Percentiles rank a stretch among this genome's conserved stretches.
Evolutionary conservation across 192 early-diverging fungal genomes (phyloP).

Genomic region (Backusella australiensis): DNA sequence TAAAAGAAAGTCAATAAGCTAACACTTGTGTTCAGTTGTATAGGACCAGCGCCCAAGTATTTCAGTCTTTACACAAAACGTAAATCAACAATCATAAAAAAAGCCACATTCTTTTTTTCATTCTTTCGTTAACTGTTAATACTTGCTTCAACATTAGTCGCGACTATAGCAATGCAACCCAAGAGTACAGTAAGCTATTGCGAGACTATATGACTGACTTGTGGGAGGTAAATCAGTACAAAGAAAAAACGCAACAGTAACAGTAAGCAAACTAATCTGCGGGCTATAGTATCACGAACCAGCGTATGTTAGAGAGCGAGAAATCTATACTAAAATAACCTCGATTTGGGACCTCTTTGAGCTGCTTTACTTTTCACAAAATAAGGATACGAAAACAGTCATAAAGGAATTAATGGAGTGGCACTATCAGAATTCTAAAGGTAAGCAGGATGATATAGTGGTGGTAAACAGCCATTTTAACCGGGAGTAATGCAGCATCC

Average conservation of each 20-base stretch:
- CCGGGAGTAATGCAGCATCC: not conserved
- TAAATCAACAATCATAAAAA: not conserved
- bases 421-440: not conserved
- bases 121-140: not conserved
- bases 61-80: not conserved
- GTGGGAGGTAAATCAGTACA: not conserved
- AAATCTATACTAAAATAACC: not conserved
- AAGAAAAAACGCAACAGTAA: not conserved
- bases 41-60: not conserved
- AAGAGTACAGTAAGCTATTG: not conserved
- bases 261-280: not conserved
- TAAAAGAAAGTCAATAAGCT: not conserved
- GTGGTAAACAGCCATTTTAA: not conserved
- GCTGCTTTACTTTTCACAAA: not conserved
- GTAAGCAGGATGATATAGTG: not conserved
- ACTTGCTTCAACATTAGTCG: not conserved
- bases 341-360: not conserved
- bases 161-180: not conserved
- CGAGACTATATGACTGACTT: not conserved
- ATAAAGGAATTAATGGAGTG: not conserved
- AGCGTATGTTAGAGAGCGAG: not conserved
- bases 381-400: not conserved
- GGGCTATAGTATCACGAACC: not conserved
- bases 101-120: not conserved
- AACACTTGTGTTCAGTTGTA: conserved; percentile 3